Base-by-base conservation (phyloP, 495 filamentous ascomycete genomes). In the Xylaria intraflava region DNA sequence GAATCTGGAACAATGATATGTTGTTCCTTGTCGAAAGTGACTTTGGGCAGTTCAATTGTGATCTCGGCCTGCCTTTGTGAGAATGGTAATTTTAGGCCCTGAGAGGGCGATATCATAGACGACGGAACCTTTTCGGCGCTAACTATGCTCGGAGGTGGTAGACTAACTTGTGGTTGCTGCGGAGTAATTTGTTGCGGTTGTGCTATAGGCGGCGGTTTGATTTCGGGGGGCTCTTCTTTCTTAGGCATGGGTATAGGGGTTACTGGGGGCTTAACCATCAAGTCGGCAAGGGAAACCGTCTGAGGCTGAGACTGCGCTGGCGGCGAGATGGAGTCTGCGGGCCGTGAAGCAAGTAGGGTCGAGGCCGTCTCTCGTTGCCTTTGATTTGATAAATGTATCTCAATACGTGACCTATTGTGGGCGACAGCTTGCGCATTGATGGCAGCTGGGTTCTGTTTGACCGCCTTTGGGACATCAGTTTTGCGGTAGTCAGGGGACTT, bases 1-100 rank as follows among this genome's bases (percentile, higher is more conserved):
- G 66, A 66, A 52, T 73, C 65, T 2, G 72, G 59, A 16, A 77
- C 66, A 3, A 68, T 62, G 19, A 65, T 39, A 47, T 64, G 77
- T 35, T 76, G 68, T n/a, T 65, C 64, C 53, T 62, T 70, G 45
- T 73, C 67, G 30, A 75, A 69, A 6, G 51, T 59, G 0, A 55
- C 46, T 1, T 58, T 59, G 3, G 67, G 62, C 7, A 78, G 49
- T 53, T 78, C 72, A 17, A 76, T 67, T 24, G 66, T 61, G 27
- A 76, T 64, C 23, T n/a, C 40, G 39, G 4, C 46, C 20, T 45
- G 55, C 36, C 27, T 60, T 33, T 52, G 29, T 9, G 59, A 35
- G 29, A 41, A 39, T 30, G 38, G 49, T 4, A 35, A 19, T n/a
- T 46, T 19, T 20, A 51, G 53, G 19, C 12, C 40, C 38, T 51